Evolutionary conservation across 805 yeast genomes (phyloP).

Genomic region (Metschnikowia bowlesiae): DNA sequence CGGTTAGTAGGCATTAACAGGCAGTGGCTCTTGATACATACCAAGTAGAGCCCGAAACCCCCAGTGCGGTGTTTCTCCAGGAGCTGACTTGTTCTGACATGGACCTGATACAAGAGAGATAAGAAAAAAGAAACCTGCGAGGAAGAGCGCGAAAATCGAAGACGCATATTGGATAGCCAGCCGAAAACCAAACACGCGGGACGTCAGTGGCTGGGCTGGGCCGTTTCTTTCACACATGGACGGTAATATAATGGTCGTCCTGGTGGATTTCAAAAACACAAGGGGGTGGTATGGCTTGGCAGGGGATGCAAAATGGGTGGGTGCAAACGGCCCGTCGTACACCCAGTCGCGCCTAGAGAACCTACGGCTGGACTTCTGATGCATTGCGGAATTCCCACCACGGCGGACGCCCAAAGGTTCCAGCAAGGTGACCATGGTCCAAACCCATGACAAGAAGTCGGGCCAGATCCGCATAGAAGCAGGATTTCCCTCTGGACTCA

Average conservation of each 20-base stretch:
- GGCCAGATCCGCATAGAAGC: not conserved
- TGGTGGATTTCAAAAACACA: too few relatives aligned
- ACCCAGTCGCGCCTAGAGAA: too few relatives aligned
- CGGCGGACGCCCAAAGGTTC: too few relatives aligned
- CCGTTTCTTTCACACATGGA: not conserved
- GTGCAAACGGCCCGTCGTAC: too few relatives aligned
- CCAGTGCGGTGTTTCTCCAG: conserved; percentile 47
- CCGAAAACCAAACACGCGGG: not conserved
- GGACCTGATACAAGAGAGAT: conserved; percentile 2
- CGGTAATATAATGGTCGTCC: not conserved
- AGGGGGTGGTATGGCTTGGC: too few relatives aligned
- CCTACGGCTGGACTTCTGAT: too few relatives aligned
- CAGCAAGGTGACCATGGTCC: too few relatives aligned
- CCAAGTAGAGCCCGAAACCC: conserved; percentile 65
- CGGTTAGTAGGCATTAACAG: conserved; percentile 3
- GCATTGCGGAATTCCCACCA: too few relatives aligned
- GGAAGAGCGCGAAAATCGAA: conserved; percentile 4
- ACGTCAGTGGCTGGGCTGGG: not conserved
- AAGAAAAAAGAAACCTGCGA: conserved; percentile 1
- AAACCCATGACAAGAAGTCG: too few relatives aligned
- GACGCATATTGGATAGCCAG: not conserved
- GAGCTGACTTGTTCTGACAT: conserved; percentile 8
- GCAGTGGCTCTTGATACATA: conserved; percentile 19
- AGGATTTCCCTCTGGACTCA: not conserved
- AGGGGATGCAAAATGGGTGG: too few relatives aligned